Conservation (phyloP, 202 grass and related monocot genomes). For the Carex sylvatica region DNA sequence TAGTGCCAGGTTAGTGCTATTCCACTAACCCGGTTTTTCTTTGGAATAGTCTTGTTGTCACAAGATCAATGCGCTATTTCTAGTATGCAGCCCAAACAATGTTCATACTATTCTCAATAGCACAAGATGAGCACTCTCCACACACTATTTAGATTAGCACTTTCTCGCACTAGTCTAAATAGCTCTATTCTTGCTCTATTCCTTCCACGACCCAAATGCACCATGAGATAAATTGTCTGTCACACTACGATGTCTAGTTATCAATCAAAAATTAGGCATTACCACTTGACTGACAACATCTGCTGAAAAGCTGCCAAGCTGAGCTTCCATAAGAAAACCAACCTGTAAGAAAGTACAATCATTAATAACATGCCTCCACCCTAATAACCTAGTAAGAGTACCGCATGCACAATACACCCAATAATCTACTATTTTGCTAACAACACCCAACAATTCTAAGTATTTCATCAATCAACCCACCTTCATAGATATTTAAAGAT, state of each 20-base stretch:
- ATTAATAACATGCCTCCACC: not conserved
- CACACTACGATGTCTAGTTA: constrained; percentile 10
- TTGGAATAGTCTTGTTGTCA: not conserved
- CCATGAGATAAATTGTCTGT: not conserved
- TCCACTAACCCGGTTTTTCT: not conserved
- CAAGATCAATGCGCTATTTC: not conserved
- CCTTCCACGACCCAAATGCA: not conserved
- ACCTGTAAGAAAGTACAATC: constrained; percentile 50
- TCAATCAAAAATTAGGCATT: constrained; percentile 27
- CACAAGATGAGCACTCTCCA: not conserved
- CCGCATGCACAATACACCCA: not conserved
- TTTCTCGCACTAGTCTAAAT: not conserved
- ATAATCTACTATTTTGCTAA: not conserved
- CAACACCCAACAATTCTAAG: not conserved
- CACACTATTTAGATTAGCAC: not conserved
- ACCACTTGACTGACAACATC: constrained; percentile 83
- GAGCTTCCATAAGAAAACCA: constrained; percentile 97
- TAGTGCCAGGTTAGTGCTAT: not conserved
- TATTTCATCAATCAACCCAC: not conserved
- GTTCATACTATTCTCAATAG: not conserved
- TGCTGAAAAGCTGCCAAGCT: constrained; percentile 58
- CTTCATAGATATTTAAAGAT: not conserved
- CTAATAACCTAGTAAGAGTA: not conserved
- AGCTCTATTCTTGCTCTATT: not conserved
- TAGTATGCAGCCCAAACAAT: not conserved